Base-by-base conservation (phyloP, 1,139 yeast species). In the Scheffersomyces insectosa region DNA sequence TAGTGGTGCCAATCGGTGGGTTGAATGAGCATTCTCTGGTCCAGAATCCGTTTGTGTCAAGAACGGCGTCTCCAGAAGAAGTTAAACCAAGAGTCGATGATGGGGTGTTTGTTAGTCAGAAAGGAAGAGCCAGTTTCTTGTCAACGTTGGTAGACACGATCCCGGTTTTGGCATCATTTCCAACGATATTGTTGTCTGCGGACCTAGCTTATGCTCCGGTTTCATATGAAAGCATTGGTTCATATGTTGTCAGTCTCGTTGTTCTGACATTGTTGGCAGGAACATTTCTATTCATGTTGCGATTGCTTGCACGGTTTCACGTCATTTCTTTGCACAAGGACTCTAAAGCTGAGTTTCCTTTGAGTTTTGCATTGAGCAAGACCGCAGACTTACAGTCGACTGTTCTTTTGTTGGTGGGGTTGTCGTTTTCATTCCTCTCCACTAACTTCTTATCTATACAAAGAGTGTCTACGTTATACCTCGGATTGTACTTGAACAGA, bases 401-500 rank as follows among this genome's bases (percentile, higher is more conserved):
- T 8, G 28, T 42, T 48, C 23, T 58, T 41, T 40, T 44, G 50
- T 32, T 53, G 57, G 16, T 42, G 6, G 57, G 52, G 4, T 43
- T 55, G n/a, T 45, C 47, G 0, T 31, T 51, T 27, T 45, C 52
- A 6, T 51, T 48, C 36, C 37, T 47, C 9, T 47, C 55, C 3
- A 43, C 64, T 1, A 47, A 54, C 16, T 46, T 57, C 12, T 51
- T 65, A 30, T 55, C 66, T 1, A 45, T 59, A 6, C 52, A 51
- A 35, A 47, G 71, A 28, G 42, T 62, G 3, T 47, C 62, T 2
- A 60, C 59, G 39, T 41, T 67, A 10, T 52, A 49, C 28, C 48
- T 68, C 29, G 69, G 69, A 5, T 54, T 66, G 14, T 63, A 59
- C 42, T 45, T 65, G 44, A 60, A 65, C 45, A 60, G 54, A 12